Percentiles rank a stretch among this genome's conserved stretches.
Evolutionary conservation across 139 green algal species (phyloP).

Genomic region (Chlorella vulgaris): DNA sequence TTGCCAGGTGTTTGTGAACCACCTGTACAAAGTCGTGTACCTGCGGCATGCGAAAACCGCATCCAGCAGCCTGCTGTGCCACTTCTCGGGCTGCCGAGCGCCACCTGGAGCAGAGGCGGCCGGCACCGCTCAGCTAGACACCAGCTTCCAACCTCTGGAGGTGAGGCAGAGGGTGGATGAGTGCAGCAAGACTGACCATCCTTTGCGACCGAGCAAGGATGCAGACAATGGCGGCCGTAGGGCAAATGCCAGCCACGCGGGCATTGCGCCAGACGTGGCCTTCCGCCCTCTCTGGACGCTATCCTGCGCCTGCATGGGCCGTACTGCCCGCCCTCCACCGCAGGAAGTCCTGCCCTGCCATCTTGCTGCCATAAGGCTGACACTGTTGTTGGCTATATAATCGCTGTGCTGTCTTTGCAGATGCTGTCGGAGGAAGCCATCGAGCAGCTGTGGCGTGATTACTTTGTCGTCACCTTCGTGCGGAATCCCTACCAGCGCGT

Average conservation of each 20-base stretch:
- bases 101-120: background rate
- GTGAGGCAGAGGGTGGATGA: background rate
- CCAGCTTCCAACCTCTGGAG: constrained; percentile 11
- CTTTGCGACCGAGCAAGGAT: too few species aligned
- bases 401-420: too few species aligned
- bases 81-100: background rate
- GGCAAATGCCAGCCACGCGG: too few species aligned
- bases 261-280: too few species aligned
- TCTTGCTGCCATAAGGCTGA: too few species aligned
- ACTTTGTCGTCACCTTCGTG: constrained; percentile 48
- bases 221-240: too few species aligned
- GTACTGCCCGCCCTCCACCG: too few species aligned
- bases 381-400: too few species aligned
- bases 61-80: constrained; percentile 6
- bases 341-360: too few species aligned
- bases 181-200: too few species aligned
- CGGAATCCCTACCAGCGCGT: constrained; percentile 33
- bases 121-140: background rate
- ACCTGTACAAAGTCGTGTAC: constrained; percentile 33
- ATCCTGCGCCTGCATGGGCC: too few species aligned
- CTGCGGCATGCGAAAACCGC: constrained; percentile 35
- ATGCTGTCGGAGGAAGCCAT: constrained; percentile 1
- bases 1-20: constrained; percentile 31
- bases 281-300: too few species aligned
- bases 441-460: constrained; percentile 13